Evolutionary conservation across 257 asterid genomes (phyloP), one percentile per base, ranked within the genome.

Genomic region (Cordia subcordata): DNA sequence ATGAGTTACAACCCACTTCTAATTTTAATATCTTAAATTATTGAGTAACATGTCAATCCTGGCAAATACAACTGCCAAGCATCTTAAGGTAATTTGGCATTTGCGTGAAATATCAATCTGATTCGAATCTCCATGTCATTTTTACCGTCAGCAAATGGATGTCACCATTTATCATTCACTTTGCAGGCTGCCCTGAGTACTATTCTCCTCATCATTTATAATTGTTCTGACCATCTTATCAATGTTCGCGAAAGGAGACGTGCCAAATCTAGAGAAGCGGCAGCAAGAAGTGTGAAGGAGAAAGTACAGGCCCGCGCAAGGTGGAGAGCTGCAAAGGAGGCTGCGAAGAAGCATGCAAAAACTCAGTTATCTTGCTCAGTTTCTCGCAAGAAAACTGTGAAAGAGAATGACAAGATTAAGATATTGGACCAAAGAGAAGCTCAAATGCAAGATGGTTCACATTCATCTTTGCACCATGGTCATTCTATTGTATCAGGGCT

Each of bases 191-290:
- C 85, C 67, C 70, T 93, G 65, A 78, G 86, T 63, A 86, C 95
- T 46, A 67, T 89, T 75, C 78, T 93, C 65, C 80, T 93, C 53
- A 83, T 89, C 58, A 77, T 89, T 58, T 93, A 89, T 73, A 93
- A 85, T 77, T 93, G 87, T 63, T 85, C 96, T 10, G 99, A 93
- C 67, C 97, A 87, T 84, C 73, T 93, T 54, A 75, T 93, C 42
- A 74, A 88, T n/a, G 85, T 81, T 58, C 83, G 94, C 64, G 95
- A 93, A 78, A 76, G 95, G 65, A 86, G 96, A 73, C 74, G 68
- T 33, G 84, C 99, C 62, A 89, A 87, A 61, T 82, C 84, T 62
- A 74, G 99, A 70, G 99, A 93, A 77, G 95, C 95, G 58, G 99
- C 97, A 38, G 94, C 82, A 66, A 79, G 85, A 79, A 93, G 85